phyloP scores from a whole-genome alignment of 2,329 filamentous ascomycete genomes.

The Aspergillus terreus region DNA sequence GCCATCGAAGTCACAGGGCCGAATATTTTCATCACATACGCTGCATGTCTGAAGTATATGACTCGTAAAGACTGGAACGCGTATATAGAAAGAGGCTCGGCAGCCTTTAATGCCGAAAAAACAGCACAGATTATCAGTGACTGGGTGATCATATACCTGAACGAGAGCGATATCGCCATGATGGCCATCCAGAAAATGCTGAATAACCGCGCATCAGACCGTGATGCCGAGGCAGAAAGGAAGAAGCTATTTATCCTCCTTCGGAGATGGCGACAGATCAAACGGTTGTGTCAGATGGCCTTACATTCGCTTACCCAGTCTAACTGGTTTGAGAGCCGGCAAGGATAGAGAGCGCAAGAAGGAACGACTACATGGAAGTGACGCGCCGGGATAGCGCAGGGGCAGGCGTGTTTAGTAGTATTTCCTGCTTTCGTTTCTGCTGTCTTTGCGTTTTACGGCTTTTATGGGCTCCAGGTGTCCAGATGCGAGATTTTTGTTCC shows the following conservation, averaged over 20 bases:
- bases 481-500: too few species aligned
- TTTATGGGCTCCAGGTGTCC: too few species aligned
- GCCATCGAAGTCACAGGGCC: constrained; percentile 32
- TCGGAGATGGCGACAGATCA: constrained; percentile 32
- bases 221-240: constrained; percentile 5
- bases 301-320: not conserved
- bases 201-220: not conserved
- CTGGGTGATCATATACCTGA: constrained; percentile 24
- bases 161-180: constrained; percentile 22
- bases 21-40: constrained; percentile 26
- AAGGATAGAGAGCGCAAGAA: not conserved
- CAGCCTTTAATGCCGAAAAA: constrained; percentile 16
- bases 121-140: constrained; percentile 21
- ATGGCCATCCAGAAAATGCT: constrained; percentile 6
- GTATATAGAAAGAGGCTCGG: constrained; percentile 22
- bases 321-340: not conserved
- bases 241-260: constrained; percentile 17
- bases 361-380: too few species aligned
- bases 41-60: constrained; percentile 30
- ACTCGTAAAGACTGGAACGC: constrained; percentile 23
- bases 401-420: too few species aligned
- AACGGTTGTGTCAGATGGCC: constrained; percentile 21
- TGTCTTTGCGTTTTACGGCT: too few species aligned
- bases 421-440: too few species aligned
- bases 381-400: too few species aligned